phyloP scores from a whole-genome alignment of 495 filamentous ascomycete species.

The Lentithecium fluviatile region DNA sequence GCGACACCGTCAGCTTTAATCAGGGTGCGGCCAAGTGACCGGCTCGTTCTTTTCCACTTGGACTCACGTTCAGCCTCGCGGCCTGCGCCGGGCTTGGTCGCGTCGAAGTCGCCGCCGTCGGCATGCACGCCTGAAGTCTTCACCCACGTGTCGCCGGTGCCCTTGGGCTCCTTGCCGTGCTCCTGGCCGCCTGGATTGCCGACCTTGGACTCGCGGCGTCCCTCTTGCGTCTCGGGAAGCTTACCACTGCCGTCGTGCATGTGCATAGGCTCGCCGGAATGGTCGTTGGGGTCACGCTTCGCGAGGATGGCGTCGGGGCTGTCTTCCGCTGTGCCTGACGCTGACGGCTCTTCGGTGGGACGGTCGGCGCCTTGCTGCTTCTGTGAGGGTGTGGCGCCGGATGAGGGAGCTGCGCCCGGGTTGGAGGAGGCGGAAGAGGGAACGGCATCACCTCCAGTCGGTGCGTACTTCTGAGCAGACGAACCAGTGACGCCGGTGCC shows the following conservation, averaged over 20 bases:
- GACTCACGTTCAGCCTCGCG: constrained; percentile 61
- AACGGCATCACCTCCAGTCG: constrained; percentile 8
- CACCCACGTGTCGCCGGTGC: constrained; percentile 55
- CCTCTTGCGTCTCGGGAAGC: constrained; percentile 22
- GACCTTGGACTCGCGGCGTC: constrained; percentile 42
- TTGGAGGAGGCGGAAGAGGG: constrained; percentile 28
- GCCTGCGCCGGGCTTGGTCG: constrained; percentile 60
- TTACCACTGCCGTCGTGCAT: constrained; percentile 37
- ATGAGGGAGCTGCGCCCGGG: constrained; percentile 28
- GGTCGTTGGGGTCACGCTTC: constrained; percentile 33
- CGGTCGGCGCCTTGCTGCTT: constrained; percentile 46
- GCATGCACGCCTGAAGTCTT: constrained; percentile 55
- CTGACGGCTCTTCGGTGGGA: constrained; percentile 37
- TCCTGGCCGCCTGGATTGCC: constrained; percentile 51
- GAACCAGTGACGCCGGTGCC: constrained; percentile 34
- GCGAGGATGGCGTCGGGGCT: constrained; percentile 25
- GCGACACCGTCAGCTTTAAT: constrained; percentile 20
- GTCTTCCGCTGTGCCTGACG: constrained; percentile 20
- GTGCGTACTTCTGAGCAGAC: background rate
- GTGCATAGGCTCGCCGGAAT: constrained; percentile 35
- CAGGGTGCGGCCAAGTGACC: background rate
- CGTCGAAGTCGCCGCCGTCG: constrained; percentile 60
- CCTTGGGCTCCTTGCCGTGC: constrained; percentile 50
- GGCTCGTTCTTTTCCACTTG: background rate
- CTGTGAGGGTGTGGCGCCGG: constrained; percentile 23